Conservation (phyloP, 495 filamentous ascomycete genomes). For the Talaromyces thailandensis region DNA sequence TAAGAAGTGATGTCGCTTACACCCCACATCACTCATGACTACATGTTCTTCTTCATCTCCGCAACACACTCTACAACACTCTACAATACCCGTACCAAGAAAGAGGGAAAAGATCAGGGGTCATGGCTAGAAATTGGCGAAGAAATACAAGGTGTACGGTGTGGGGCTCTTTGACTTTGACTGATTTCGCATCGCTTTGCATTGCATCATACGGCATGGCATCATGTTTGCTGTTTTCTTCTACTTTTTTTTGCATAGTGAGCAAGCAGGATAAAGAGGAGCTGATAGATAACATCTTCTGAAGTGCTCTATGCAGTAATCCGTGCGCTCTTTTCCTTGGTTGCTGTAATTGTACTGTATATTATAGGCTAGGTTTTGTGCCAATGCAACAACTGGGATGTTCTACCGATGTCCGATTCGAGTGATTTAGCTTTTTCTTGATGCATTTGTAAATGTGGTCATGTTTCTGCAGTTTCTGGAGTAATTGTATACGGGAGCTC, state of each 20-base stretch:
- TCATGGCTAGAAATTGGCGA: not conserved
- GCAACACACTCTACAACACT: not conserved
- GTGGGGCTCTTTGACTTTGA: not conserved
- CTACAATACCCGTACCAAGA: not conserved
- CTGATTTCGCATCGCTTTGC: not conserved
- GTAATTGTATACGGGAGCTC: not conserved
- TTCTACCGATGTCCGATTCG: not conserved
- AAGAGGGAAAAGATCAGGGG: not conserved
- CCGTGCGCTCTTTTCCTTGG: not conserved
- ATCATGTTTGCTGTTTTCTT: not conserved
- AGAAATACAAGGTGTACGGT: not conserved
- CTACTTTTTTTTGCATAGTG: slow-evolving; percentile 1
- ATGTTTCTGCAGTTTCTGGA: not conserved
- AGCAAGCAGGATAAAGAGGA: not conserved
- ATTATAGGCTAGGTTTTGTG: not conserved
- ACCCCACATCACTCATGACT: not conserved
- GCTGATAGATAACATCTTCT: not conserved
- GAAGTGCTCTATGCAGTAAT: not conserved
- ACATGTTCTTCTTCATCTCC: not conserved
- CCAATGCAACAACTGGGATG: not conserved
- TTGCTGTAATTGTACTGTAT: not conserved
- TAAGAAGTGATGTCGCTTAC: not conserved
- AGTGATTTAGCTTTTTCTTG: not conserved
- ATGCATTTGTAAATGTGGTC: not conserved
- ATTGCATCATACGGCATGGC: not conserved